Base-by-base conservation (phyloP, 371 early-diverging fungal genomes). In the Amoeboaphelidium protococcarum region DNA sequence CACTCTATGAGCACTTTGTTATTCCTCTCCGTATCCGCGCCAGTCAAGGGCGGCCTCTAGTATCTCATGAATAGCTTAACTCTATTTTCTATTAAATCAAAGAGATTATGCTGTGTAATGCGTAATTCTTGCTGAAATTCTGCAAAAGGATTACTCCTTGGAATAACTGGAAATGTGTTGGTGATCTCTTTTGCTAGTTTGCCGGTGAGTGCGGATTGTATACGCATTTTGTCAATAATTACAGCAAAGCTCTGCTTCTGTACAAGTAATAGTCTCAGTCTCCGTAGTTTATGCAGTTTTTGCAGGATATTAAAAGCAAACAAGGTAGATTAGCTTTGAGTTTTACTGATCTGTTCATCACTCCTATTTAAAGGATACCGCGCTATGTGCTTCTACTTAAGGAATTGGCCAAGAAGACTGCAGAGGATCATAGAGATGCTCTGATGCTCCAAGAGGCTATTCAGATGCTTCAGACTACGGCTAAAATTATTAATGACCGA, bases 261-360 rank as follows among this genome's bases (percentile, higher is more conserved):
- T 27, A 20, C 37, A 31, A 31, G 6, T 6, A 31, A 31, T 31
- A 16, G 6, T 6, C 6, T 10, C 6, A 31, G 10, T 10, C 6
- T 31, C 37, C 37, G 6, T 10, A 6, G 10, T 31, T 31, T 31
- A 31, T 10, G 37, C 16, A 6, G 16, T 31, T 31, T 16, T 19
- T 41, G 21, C 13, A 26, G 13, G 26, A 41, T 41, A 47, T 27
- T 2, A 41, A 48, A 44, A 20, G 22, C n/a, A 48, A 26, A 25
- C 3, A 20, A 23, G 45, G 37, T 4, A 23, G 13, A 26, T 45
- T 42, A 6, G 37, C 51, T 6, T 49, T 40, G 3, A 23, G 44
- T 2, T 26, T 66, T 37, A 54, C 52, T 47, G 67, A 55, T 43
- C 44, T 55, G 26, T 52, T 55, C 16, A 55, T 55, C 20, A 51